Base-by-base conservation (phyloP, 257 asterid genomes). In the Ajuga chamaepitys region DNA sequence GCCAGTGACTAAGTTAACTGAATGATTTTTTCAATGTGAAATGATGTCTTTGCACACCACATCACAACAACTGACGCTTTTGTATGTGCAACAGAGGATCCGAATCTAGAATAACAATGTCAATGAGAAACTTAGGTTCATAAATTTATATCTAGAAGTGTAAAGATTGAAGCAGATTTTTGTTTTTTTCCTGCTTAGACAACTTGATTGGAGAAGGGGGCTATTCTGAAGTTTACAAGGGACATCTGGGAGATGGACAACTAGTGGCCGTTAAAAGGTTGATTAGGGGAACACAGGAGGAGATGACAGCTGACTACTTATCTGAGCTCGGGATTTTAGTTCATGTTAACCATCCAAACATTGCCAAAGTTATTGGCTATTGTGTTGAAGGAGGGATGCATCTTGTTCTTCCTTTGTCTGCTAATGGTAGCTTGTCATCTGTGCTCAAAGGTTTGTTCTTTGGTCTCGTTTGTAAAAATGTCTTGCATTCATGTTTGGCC, bases 381-480 rank as follows among this genome's bases (percentile, higher is more conserved):
- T 96, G 99, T 17, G 95, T 94, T 17, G 97, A 94, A 78, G 97
- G 95, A 44, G 99, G 99, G 53, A 88, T 94, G 97, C 97, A 90
- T 75, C 95, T 94, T 66, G 93, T 94, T 71, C 96, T 94, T 67
- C 99, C 99, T 66, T 78, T 94, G 56, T 94, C 99, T 42, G 86
- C 91, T 51, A 88, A 94, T 68, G 99, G 99, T 45, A 86, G 99
- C 80, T 78, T 94, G 81, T 85, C 88, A 7, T 81, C 91, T 74
- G 45, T 86, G 51, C 91, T 94, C 2, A 83, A 74, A 45, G 89
- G 97, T 94, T 62, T 11, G 47, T 74, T 47, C 34, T 9, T 28
- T 17, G 6, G 14, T 59, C 52, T 35, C 54, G 46, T 74, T 54
- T 30, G 37, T 30, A 30, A 30, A 30, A 30, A 30, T n/a, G 1